Conservation (phyloP, 1,139 yeast genomes). For the Pichia sp. region DNA sequence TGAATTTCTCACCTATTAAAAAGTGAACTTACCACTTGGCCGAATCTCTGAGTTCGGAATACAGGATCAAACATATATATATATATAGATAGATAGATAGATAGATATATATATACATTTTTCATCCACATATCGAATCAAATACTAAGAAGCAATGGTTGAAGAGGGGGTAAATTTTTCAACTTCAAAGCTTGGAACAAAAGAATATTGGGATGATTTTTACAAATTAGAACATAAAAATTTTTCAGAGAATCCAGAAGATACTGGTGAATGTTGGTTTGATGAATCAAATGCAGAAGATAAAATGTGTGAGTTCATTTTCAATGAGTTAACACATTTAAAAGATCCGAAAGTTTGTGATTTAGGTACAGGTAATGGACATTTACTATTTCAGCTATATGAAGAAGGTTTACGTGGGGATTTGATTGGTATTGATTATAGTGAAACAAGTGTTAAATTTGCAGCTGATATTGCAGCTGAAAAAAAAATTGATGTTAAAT, state of each 20-base stretch:
- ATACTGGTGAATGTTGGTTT: slow-evolving; percentile 96
- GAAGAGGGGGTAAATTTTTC: slow-evolving; percentile 37
- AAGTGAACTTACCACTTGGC: no score
- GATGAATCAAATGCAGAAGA: slow-evolving; percentile 87
- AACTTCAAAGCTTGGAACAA: slow-evolving; percentile 66
- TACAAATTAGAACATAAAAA: slow-evolving; percentile 67
- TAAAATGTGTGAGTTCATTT: slow-evolving; percentile 60
- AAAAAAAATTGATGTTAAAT: slow-evolving; percentile 37
- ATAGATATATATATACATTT: no score
- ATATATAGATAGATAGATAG: no score
- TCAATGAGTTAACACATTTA: slow-evolving; percentile 31
- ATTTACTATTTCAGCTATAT: slow-evolving; percentile 60
- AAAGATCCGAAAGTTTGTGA: slow-evolving; percentile 50
- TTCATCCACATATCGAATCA: no score
- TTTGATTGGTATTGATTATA: slow-evolving; percentile 78
- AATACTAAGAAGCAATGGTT: no score
- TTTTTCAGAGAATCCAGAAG: slow-evolving; percentile 65
- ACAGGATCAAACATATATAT: no score
- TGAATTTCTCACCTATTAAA: no score
- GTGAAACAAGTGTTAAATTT: slow-evolving; percentile 69
- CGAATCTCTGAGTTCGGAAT: no score
- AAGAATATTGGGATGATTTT: slow-evolving; percentile 85
- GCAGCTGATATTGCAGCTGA: slow-evolving; percentile 51
- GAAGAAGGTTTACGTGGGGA: slow-evolving; percentile 51
- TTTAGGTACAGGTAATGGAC: slow-evolving; percentile 96